These are phyloP conservation scores for Schizophyllum amplum DNA, from an alignment of 1,284 basidiomycete species.

Conservation along the genomic window DNA sequence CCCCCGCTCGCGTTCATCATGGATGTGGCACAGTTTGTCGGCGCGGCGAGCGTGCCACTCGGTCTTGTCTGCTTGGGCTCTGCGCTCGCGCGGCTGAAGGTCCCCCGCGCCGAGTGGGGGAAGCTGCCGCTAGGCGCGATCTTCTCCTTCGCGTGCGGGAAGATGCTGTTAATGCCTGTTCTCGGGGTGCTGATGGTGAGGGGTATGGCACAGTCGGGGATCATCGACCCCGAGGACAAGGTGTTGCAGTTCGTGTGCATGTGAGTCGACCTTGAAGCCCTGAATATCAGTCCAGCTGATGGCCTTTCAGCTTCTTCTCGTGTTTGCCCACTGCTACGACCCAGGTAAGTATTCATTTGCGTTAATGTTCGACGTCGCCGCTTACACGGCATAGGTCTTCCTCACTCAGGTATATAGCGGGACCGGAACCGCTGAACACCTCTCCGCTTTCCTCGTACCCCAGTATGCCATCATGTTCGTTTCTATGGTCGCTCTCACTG, in stretches of 20 bases:
- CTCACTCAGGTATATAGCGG: constrained; percentile 62
- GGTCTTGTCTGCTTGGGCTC: constrained; percentile 70
- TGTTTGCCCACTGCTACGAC: constrained; percentile 61
- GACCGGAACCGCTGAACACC: constrained; percentile 52
- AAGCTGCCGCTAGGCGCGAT: constrained; percentile 64
- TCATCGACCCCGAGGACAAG: constrained; percentile 49
- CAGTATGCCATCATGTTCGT: constrained; percentile 61
- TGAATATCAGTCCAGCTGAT: constrained; percentile 1
- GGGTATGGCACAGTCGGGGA: constrained; percentile 37
- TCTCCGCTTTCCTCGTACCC: constrained; percentile 57
- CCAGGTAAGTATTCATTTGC: constrained; percentile 33
- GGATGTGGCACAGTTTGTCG: constrained; percentile 62
- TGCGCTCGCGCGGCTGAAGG: constrained; percentile 58
- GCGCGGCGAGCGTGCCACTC: constrained; percentile 64
- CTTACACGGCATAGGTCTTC: constrained; percentile 34
- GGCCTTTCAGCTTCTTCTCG: constrained; percentile 43
- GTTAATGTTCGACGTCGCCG: no score
- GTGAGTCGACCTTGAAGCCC: constrained; percentile 30
- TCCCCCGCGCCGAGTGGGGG: constrained; percentile 43
- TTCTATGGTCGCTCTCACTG: constrained; percentile 52
- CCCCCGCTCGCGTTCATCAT: constrained; percentile 65
- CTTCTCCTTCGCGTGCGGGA: constrained; percentile 46
- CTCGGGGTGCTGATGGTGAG: constrained; percentile 59
- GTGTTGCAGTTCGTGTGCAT: constrained; percentile 66
- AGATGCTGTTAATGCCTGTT: constrained; percentile 63